phyloP scores from a whole-genome alignment of 2,329 filamentous ascomycete species.

The Cladosporium velox region DNA sequence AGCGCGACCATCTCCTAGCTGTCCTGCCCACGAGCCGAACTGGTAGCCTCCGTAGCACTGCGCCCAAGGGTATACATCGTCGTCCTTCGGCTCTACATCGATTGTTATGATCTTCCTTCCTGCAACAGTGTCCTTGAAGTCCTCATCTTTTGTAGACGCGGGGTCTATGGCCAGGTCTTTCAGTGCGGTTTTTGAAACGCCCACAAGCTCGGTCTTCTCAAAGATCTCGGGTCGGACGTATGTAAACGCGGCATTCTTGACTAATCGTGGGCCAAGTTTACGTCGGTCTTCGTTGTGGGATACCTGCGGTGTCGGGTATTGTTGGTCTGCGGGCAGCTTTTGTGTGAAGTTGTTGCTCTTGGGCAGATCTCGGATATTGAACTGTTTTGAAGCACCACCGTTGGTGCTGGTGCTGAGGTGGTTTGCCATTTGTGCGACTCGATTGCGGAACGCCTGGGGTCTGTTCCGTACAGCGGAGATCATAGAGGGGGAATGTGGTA shows the following conservation, averaged over 20 bases:
- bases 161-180: constrained; percentile 74
- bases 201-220: constrained; percentile 74
- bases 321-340: constrained; percentile 72
- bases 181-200: constrained; percentile 76
- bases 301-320: constrained; percentile 75
- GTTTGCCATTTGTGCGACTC: constrained; percentile 48
- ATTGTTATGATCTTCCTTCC: constrained; percentile 83
- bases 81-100: constrained; percentile 60
- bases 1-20: constrained; percentile 90
- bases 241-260: constrained; percentile 83
- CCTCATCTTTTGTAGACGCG: constrained; percentile 68
- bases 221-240: constrained; percentile 81
- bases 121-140: constrained; percentile 75
- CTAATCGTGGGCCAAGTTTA: constrained; percentile 75
- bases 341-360: constrained; percentile 67
- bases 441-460: constrained; percentile 23
- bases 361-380: constrained; percentile 55
- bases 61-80: constrained; percentile 91
- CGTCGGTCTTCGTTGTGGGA: constrained; percentile 81
- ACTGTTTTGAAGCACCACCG: constrained; percentile 31
- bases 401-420: constrained; percentile 40
- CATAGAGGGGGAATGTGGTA: not conserved
- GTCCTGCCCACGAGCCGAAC: constrained; percentile 85
- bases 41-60: constrained; percentile 88
- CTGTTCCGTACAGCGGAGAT: constrained; percentile 20